Base-by-base conservation (phyloP, 371 early-diverging fungal genomes). In the Dinochytrium kinnereticum region DNA sequence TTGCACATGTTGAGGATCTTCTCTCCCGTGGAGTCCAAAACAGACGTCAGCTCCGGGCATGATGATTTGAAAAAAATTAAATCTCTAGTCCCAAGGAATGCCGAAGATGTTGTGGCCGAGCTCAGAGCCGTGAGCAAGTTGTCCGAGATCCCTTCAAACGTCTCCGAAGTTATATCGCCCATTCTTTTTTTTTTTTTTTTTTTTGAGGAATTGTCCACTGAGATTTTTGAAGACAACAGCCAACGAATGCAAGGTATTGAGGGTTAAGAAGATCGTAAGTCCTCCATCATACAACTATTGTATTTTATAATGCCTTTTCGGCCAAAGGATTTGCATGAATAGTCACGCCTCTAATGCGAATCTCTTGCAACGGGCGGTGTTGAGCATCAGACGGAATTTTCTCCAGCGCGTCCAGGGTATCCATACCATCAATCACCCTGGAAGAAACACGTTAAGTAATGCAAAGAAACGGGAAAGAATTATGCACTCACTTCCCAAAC, bases 271-370 rank as follows among this genome's bases (percentile, higher is more conserved):
- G n/a, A n/a, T n/a, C n/a, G n/a, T n/a, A n/a, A n/a, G n/a, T n/a
- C n/a, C n/a, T n/a, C n/a, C n/a, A n/a, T n/a, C n/a, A n/a, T n/a
- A n/a, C n/a, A n/a, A n/a, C n/a, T n/a, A n/a, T n/a, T n/a, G 49
- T 13, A 49, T 15, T 49, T 49, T 15, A 78, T 70, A 39, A 59
- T 3, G 69, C 51, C 24, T 26, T 31, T n/a, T 95, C 94, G 1
- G 98, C 97, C 39, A 97, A 85, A 10, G 98, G 98, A 78, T 98
- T 98, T n/a, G 98, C 96, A 82, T 97, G 97, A 40, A 98, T 92
- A 0, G 94, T 96, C 17, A 96, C 89, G 1, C 86, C 84, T 64
- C 83, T 84, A 26, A 98, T 92, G 71, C 89, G 86, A 24, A 96
- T 86, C 0, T 93, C 93, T 73, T 95, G 91, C 28, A 91, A 74